Evolutionary conservation across 2,329 filamentous ascomycete genomes (phyloP), one percentile per base, ranked within the genome.

Genomic region (Neonectria ditissima): DNA sequence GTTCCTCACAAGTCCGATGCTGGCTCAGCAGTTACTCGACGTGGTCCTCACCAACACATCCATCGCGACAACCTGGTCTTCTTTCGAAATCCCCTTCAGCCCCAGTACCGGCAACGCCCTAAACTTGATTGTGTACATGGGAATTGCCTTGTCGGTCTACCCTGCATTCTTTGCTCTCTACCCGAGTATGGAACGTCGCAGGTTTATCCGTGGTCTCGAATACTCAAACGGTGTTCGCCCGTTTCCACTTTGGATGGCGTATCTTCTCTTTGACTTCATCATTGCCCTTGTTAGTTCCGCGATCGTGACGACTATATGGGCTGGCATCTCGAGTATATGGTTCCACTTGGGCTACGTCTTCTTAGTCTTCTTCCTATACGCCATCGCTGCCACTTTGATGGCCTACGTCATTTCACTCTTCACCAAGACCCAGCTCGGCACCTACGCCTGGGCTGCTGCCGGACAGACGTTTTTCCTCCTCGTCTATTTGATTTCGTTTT

Each of bases 171-270:
- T 97, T 72, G 88, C 92, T 0, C 82, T 97, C 5, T 97, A 97
- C 74, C 92, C 93, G 0, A 97, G 93, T n/a, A 83, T 92, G 28
- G 94, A 97, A 77, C 86, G 93, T 26, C 82, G 93, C 11, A 83
- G 89, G 53, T 91, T 93, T 67, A 92, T 97, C 24, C 88, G 94
- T 55, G 91, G 92, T 16, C 82, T 97, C 30, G 91, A 97, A 77
- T 97, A 97, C 79, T 97, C 92, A 57, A 97, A 97, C 74, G 94
- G 94, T 50, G 93, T 97, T 28, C 86, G 92, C 13, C 90, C 92
- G 0, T 82, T 92, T 9, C 93, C 94, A 1, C 82, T 97, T 2
- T 97, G 95, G 94, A 79, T 92, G 5, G 92, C 94, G 1, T 97
- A 97, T 74, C 83, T 91, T 1, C 74, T 83, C 0, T 97, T 97